Evolutionary conservation across 2,329 filamentous ascomycete species (phyloP).

Genomic region (Colletotrichum viniferum): DNA sequence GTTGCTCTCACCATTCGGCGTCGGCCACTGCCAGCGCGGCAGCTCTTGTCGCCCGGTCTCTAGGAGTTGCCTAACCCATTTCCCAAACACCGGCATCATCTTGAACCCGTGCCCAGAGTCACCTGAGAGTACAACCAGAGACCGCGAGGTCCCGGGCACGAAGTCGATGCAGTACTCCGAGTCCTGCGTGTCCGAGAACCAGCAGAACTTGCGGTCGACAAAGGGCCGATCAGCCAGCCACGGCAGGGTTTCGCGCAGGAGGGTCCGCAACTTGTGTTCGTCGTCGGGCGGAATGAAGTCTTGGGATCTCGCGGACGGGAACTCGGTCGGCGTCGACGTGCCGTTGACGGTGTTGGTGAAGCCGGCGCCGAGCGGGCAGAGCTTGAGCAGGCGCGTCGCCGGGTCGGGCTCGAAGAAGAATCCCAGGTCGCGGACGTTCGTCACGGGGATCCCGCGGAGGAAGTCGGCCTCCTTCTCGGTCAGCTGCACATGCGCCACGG

Average conservation of each 20-base stretch:
- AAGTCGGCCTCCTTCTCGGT: constrained; percentile 56
- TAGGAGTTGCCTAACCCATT: not conserved
- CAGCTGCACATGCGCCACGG: constrained; percentile 63
- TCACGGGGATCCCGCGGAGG: constrained; percentile 64
- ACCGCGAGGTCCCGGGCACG: constrained; percentile 50
- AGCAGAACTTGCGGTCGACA: constrained; percentile 61
- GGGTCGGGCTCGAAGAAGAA: constrained; percentile 71
- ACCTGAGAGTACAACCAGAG: constrained; percentile 55
- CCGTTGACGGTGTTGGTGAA: constrained; percentile 48
- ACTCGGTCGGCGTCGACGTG: constrained; percentile 7
- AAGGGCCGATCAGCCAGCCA: constrained; percentile 57
- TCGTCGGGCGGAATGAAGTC: constrained; percentile 56
- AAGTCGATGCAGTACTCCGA: constrained; percentile 66
- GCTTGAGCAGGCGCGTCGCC: constrained; percentile 60
- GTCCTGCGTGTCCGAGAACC: constrained; percentile 65
- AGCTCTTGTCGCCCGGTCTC: not conserved
- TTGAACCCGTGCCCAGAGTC: constrained; percentile 44
- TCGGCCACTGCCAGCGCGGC: not conserved
- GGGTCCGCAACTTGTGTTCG: constrained; percentile 52
- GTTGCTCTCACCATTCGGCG: constrained; percentile 45
- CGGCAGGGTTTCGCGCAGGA: constrained; percentile 57
- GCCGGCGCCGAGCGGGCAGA: constrained; percentile 63
- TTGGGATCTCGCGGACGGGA: constrained; percentile 35
- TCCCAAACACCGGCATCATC: not conserved
- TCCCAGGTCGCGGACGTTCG: constrained; percentile 64